Base-by-base conservation (phyloP, 495 filamentous ascomycete genomes). In the Daldinia decipiens region DNA sequence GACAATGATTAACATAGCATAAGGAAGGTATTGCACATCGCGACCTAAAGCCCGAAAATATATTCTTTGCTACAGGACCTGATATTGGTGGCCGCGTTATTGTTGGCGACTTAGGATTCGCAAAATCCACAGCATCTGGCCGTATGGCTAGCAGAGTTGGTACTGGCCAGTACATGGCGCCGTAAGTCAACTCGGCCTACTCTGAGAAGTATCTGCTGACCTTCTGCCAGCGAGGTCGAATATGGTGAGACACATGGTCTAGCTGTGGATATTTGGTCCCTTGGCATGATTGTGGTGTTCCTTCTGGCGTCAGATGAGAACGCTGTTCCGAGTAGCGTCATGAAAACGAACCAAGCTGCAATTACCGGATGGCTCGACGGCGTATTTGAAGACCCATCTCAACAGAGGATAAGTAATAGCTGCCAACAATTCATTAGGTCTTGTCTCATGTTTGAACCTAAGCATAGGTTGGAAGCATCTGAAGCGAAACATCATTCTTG, bases 1-100 rank as follows among this genome's bases (percentile, higher is more conserved):
- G 12, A 53, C 43, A n/a, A 55, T 32, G 2, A 0, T 55, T 55
- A 4, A 31, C 36, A 12, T 43, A 66, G 63, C 94, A 98, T 77
- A 79, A 85, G 51, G 91, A 91, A 62, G 90, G 90, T 45, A 82
- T 97, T 59, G 94, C 90, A 67, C 95, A 97, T 77, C 90, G 95
- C 51, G 95, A 98, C 74, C 91, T 97, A 80, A 97, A 98, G 81
- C 93, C 92, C 5, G 95, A 98, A 81, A 98, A 98, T 77, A 91
- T 98, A 65, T 93, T 98, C 72, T 78, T 80, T 24, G 84, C 95
- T 38, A 89, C 85, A 50, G 86, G 91, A 1, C 81, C 85, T 7
- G 77, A 75, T 32, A 69, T 79, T 34, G 79, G 80, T 2, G 77
- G 84, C 40, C 78, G 92, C 27, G 80, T 94, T 19, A 84, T 94